Conservation (phyloP, 495 filamentous ascomycete genomes). For the Neurospora hispaniola region DNA sequence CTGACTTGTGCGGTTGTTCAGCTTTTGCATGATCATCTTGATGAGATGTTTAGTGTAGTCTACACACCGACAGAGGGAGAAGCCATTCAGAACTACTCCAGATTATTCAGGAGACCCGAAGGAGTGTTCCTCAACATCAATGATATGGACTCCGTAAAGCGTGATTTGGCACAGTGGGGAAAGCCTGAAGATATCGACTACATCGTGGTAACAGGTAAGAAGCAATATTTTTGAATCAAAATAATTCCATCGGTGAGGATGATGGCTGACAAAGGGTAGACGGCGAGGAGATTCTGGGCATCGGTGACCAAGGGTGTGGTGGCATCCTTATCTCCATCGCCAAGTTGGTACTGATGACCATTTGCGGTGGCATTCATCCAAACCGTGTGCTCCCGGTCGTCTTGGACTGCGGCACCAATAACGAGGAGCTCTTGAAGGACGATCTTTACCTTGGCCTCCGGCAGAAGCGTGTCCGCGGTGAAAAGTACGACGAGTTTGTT, state of each 20-base stretch:
- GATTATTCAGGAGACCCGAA: constrained; percentile 66
- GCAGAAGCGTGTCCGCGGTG: constrained; percentile 51
- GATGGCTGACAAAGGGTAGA: constrained; percentile 9
- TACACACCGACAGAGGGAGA: constrained; percentile 90
- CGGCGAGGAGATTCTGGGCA: constrained; percentile 65
- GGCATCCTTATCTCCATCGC: constrained; percentile 77
- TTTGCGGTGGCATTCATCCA: constrained; percentile 80
- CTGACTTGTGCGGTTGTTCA: constrained; percentile 3
- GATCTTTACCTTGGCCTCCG: constrained; percentile 70
- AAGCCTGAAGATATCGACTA: constrained; percentile 69
- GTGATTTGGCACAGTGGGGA: constrained; percentile 57
- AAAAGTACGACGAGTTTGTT: constrained; percentile 71
- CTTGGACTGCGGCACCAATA: constrained; percentile 83
- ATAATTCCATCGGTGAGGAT: background rate
- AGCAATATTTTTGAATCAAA: no score
- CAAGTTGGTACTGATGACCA: constrained; percentile 70
- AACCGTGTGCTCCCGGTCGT: constrained; percentile 71
- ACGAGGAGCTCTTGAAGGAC: constrained; percentile 66
- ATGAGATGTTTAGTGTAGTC: constrained; percentile 82
- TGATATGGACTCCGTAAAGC: constrained; percentile 46
- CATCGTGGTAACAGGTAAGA: constrained; percentile 69
- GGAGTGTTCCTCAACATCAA: constrained; percentile 52
- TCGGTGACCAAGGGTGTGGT: constrained; percentile 86
- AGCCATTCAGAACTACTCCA: constrained; percentile 79
- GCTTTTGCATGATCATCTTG: constrained; percentile 35